Evolutionary conservation across 1,139 yeast species (phyloP), one percentile per base, ranked within the genome.

Genomic region (Eremothecium gossypii): DNA sequence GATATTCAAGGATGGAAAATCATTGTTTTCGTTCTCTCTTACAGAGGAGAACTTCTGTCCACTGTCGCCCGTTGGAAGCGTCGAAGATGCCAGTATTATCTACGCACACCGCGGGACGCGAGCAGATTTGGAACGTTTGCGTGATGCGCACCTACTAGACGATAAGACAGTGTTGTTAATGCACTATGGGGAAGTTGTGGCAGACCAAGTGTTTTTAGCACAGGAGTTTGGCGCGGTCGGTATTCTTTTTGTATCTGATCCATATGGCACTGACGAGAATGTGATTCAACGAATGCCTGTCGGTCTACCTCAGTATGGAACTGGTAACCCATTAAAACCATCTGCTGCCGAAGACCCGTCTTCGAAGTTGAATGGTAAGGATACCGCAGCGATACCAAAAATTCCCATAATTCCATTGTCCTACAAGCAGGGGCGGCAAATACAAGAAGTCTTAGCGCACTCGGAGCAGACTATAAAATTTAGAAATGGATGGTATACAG

Each of bases 321-420:
- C 93, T 0, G 97, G 97, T 2, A 94, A 86, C 58, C 74, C 85
- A 2, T 61, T 84, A 17, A 73, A 83, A 1, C 94, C 95, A 0
- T 95, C 93, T 0, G 80, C 84, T 81, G 68, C 82, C 0, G 66
- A 80, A 2, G 64, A 67, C n/a, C 47, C 54, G 9, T 48, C 60
- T 11, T 58, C 54, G 30, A 51, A 58, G 12, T 44, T 61, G 2
- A 68, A 65, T 13, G 67, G 77, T 66, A 64, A 68, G 9, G 67
- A 73, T 27, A 76, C 86, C 0, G 64, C 65, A 11, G 67, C 74
- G 35, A 68, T 84, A 3, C 83, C 95, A 0, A 71, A 74, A 30
- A 75, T 91, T 4, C 95, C 96, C 0, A 71, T 83, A 4, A 68
- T 84, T 1, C 89, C 96, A 0, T 67, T 86, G 6, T 80, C 95